Evolutionary conservation across 306 rosid species (phyloP).

Genomic region (Gillenia trifoliata): DNA sequence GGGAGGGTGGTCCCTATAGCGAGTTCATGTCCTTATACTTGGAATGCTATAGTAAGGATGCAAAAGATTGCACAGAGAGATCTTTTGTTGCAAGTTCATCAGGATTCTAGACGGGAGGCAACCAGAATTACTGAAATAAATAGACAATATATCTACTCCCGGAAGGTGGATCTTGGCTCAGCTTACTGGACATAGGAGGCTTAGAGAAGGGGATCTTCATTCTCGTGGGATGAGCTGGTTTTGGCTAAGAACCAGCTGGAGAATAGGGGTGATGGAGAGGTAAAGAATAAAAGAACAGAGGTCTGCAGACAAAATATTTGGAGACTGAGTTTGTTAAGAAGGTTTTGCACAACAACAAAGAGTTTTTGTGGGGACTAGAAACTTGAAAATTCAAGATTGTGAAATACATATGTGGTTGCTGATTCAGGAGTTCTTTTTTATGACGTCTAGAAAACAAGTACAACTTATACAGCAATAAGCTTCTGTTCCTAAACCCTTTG

Average conservation of each 20-base stretch:
- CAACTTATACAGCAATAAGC: neutral
- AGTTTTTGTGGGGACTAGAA: neutral
- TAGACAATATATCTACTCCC: neutral
- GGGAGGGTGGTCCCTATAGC: neutral
- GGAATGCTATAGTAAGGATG: neutral
- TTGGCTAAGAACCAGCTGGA: neutral
- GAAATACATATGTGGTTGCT: neutral
- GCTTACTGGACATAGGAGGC: neutral
- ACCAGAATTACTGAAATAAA: neutral
- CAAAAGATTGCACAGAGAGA: neutral
- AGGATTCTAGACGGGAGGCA: neutral
- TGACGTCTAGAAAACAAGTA: neutral
- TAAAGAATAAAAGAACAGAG: neutral
- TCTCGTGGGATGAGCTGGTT: neutral
- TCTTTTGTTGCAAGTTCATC: neutral
- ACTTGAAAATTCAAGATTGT: neutral
- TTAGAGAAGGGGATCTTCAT: neutral
- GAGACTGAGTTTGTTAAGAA: neutral
- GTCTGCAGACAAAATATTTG: neutral
- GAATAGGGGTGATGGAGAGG: neutral
- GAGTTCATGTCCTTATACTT: neutral
- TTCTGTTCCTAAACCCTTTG: neutral
- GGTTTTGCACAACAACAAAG: neutral
- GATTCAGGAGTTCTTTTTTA: neutral
- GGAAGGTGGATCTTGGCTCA: neutral